Conservation (phyloP, 2,329 filamentous ascomycete genomes). For the Diaporthe longicolla region DNA sequence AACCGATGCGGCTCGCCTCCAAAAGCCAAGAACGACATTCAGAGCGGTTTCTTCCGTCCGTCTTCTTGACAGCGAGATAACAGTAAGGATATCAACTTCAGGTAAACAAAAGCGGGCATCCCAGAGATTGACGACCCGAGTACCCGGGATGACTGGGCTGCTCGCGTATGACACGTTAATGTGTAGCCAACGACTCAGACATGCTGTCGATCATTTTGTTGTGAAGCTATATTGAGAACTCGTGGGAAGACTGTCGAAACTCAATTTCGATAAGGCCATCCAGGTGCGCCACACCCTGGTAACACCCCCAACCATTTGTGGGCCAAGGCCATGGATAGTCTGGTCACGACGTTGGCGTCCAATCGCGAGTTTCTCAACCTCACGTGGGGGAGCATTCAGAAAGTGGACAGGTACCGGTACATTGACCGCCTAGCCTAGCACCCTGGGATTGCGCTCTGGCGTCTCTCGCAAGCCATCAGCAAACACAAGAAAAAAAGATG, state of each 20-base stretch:
- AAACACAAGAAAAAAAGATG: neutral
- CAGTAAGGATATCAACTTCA: constrained; percentile 1
- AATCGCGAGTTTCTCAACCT: constrained; percentile 29
- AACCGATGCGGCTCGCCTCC: constrained; percentile 19
- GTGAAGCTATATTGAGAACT: constrained; percentile 37
- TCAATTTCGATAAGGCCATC: constrained; percentile 29
- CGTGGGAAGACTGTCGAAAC: constrained; percentile 31
- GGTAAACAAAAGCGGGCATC: constrained; percentile 10
- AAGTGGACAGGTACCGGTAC: constrained; percentile 34
- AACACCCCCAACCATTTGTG: constrained; percentile 22
- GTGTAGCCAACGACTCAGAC: constrained; percentile 12
- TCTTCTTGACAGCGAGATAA: neutral
- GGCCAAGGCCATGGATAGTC: constrained; percentile 3
- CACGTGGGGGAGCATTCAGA: constrained; percentile 23
- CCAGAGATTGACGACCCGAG: constrained; percentile 19
- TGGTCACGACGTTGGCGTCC: constrained; percentile 6
- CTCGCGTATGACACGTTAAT: neutral
- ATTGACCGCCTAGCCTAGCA: neutral
- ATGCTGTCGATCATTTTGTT: constrained; percentile 10
- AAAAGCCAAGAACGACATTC: neutral
- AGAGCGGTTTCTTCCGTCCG: neutral
- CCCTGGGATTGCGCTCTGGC: neutral
- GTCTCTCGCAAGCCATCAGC: neutral
- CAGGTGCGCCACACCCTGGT: constrained; percentile 19
- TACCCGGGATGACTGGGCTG: neutral